These are phyloP conservation scores for Mucor indicus DNA, from an alignment of 371 early-diverging fungal species.

Conservation along the genomic window DNA sequence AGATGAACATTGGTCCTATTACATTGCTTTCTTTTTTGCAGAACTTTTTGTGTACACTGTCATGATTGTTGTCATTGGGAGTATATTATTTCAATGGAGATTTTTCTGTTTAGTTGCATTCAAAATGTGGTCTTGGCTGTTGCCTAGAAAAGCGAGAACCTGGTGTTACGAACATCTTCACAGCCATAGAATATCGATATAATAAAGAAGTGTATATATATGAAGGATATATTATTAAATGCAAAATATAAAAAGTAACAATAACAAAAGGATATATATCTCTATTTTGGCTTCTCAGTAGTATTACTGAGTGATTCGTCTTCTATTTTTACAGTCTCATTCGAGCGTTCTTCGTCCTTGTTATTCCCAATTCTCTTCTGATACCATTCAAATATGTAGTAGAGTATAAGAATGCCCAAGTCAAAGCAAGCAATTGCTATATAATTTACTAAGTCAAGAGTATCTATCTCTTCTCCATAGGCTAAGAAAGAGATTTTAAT, in stretches of 20 bases:
- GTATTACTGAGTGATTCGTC: too few relatives aligned
- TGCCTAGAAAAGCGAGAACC: constrained; percentile 10
- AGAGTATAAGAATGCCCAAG: not conserved
- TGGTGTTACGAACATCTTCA: constrained; percentile 21
- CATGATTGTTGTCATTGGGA: constrained; percentile 36
- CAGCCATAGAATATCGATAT: constrained; percentile 12
- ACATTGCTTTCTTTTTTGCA: constrained; percentile 29
- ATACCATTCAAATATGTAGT: not conserved
- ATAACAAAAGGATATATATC: too few relatives aligned
- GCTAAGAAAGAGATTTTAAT: constrained; percentile 1
- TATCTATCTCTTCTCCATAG: constrained; percentile 22
- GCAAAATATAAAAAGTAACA: too few relatives aligned
- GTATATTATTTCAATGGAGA: constrained; percentile 32
- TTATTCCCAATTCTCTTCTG: not conserved
- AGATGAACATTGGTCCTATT: constrained; percentile 27
- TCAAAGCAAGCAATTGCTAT: constrained; percentile 17
- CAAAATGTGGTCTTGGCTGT: constrained; percentile 39
- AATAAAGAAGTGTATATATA: too few relatives aligned
- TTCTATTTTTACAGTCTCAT: too few relatives aligned
- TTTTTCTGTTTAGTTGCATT: constrained; percentile 33
- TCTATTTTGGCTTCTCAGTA: too few relatives aligned
- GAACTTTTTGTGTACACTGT: constrained; percentile 37
- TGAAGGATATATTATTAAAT: too few relatives aligned
- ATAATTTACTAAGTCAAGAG: constrained; percentile 27
- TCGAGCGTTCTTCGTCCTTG: too few relatives aligned